These are phyloP conservation scores for Gossypium turneri DNA, from an alignment of 345 rosid genomes.

Conservation along the genomic window DNA sequence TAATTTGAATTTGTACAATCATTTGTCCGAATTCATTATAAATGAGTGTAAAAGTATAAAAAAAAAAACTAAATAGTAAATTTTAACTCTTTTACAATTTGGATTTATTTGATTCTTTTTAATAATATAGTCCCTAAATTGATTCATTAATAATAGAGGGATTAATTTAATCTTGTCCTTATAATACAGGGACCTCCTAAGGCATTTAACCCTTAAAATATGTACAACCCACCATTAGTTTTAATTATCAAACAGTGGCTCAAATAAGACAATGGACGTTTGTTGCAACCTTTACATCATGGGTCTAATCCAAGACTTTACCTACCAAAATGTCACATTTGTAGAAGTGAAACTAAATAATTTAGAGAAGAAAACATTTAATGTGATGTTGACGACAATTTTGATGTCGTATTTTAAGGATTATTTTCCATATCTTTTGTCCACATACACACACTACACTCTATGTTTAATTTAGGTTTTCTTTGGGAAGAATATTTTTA, in stretches of 20 bases:
- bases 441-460: neutral
- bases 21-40: no score
- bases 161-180: no score
- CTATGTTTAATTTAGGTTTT: no score
- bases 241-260: neutral
- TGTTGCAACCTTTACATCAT: constrained; percentile 16
- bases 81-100: no score
- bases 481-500: no score
- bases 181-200: no score
- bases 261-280: constrained; percentile 8
- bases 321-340: constrained; percentile 3
- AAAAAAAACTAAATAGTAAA: no score
- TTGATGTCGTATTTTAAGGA: neutral
- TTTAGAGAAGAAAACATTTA: neutral
- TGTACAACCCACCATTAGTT: neutral
- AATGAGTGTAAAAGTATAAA: no score
- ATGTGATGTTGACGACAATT: neutral
- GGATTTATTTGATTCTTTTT: no score
- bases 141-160: no score
- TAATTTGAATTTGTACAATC: no score
- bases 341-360: neutral
- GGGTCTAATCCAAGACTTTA: constrained; percentile 19
- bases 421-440: neutral
- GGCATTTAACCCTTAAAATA: neutral
- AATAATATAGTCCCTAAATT: no score